Conservation (phyloP, 2,329 filamentous ascomycete species). For the Myriosclerotinia curreyana region DNA sequence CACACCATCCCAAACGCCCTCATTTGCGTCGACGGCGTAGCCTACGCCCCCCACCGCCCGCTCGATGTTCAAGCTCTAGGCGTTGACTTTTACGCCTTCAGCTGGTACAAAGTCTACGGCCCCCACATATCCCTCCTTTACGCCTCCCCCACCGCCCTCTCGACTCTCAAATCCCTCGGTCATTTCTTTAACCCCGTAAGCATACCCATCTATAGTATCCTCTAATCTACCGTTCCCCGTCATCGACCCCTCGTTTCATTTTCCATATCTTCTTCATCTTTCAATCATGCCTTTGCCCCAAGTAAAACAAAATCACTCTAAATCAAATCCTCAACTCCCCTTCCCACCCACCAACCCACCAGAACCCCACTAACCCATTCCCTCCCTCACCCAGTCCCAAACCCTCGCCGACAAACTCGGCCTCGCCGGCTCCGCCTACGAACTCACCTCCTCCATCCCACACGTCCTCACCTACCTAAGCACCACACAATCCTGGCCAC, state of each 20-base stretch:
- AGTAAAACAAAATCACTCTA: too few species aligned
- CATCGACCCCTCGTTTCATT: too few species aligned
- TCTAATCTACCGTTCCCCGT: too few species aligned
- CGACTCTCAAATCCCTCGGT: constrained; percentile 54
- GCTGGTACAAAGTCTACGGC: constrained; percentile 81
- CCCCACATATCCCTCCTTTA: constrained; percentile 73
- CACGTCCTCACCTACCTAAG: constrained; percentile 60
- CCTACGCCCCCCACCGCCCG: constrained; percentile 69
- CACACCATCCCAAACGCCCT: constrained; percentile 51
- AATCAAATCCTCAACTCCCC: too few species aligned
- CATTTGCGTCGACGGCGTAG: constrained; percentile 72
- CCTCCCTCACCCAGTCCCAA: too few species aligned
- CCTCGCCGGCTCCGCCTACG: constrained; percentile 67
- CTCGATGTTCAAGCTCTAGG: constrained; percentile 66
- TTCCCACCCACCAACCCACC: too few species aligned
- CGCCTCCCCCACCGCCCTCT: constrained; percentile 55
- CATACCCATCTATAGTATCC: too few species aligned
- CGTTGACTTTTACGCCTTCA: constrained; percentile 75
- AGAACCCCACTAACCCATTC: too few species aligned
- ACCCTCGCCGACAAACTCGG: constrained; percentile 66
- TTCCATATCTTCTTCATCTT: too few species aligned
- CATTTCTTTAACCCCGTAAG: constrained; percentile 63
- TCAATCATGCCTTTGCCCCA: too few species aligned
- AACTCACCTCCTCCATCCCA: constrained; percentile 62
- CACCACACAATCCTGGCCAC: constrained; percentile 46